Evolutionary conservation across 768 basidiomycete species (phyloP), one percentile per base, ranked within the genome.

Genomic region (Leccinum imitatum): DNA sequence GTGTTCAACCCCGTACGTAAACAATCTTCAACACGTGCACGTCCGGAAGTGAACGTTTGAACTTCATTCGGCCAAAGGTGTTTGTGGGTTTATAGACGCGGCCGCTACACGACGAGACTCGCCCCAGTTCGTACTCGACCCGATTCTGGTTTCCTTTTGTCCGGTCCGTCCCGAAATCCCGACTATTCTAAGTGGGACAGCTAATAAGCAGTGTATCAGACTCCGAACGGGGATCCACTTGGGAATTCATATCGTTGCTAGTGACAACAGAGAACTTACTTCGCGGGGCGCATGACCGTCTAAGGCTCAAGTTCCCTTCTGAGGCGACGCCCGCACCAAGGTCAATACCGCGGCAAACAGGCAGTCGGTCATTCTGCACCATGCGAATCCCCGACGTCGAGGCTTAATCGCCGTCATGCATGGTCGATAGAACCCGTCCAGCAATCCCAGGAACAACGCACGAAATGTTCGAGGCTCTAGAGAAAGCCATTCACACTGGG

Each of bases 1-100:
- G 64, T 71, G 70, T 52, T 47, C 59, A 60, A 46, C 52, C 31
- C 27, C 31, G 57, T 59, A 72, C 70, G 70, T 72, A 72, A 72
- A 71, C 25, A 33, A 50, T 54, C 57, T 47, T 56, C 55, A 50
- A 62, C 67, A 73, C 69, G 71, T 73, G 71, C 25, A 61, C 46
- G 19, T 60, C 54, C 64, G 65, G 65, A 71, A 65, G 67, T 70
- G 63, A 61, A 56, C 44, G 17, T 46, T 19, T 37, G 35, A 37
- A 46, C 58, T 57, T 27, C 59, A 60, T 60, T 70, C 57, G 57
- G 59, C 54, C 41, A 59, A 48, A 55, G 55, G 51, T 53, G 59
- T 53, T 59, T 54, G 63, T 53, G 35, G 65, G 60, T 48, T 59
- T 50, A 57, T 58, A 55, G 41, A 51, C 48, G 46, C 50, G 37